Percentiles rank a stretch among this genome's conserved stretches.
Evolutionary conservation across 176 grass and related monocot genomes (phyloP).

Genomic region (Metroxylon sagu): DNA sequence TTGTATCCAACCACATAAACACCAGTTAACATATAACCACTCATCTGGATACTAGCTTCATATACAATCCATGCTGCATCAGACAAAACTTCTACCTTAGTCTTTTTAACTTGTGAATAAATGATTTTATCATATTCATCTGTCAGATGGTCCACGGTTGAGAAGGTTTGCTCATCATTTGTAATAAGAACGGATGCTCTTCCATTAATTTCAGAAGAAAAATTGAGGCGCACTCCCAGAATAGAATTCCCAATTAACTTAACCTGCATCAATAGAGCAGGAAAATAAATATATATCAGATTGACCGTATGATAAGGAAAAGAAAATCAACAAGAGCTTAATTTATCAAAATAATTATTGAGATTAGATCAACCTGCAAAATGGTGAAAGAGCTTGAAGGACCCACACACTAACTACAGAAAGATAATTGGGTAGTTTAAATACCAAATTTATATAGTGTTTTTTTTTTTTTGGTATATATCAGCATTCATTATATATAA

Average conservation of each 20-base stretch:
- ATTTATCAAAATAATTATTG: no score
- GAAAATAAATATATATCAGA: slow-evolving; percentile 3
- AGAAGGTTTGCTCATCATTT: slow-evolving; percentile 32
- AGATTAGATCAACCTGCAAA: no score
- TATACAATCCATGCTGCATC: slow-evolving; percentile 41
- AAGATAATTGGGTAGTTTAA: no score
- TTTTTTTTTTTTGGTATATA: no score
- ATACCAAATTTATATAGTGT: no score
- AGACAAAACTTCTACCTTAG: slow-evolving; percentile 2
- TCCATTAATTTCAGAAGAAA: slow-evolving; percentile 30
- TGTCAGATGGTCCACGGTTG: slow-evolving; percentile 27
- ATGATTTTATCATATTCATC: slow-evolving; percentile 36
- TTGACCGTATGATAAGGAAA: no score
- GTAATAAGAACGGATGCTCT: slow-evolving; percentile 45
- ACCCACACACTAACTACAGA: no score
- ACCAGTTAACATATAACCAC: slow-evolving; percentile 39
- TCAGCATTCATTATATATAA: no score
- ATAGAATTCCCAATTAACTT: slow-evolving; percentile 39
- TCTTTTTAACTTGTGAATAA: slow-evolving; percentile 29
- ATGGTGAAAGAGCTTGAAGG: no score
- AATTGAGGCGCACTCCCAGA: slow-evolving; percentile 54
- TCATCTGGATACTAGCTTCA: slow-evolving; percentile 33
- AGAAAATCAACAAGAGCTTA: no score
- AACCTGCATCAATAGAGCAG: slow-evolving; percentile 31
- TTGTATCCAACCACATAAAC: slow-evolving; percentile 40